Percentiles rank a stretch among this genome's conserved stretches.
Evolutionary conservation across 2,329 filamentous ascomycete genomes (phyloP).

Genomic region (Hypoxylon sp.): DNA sequence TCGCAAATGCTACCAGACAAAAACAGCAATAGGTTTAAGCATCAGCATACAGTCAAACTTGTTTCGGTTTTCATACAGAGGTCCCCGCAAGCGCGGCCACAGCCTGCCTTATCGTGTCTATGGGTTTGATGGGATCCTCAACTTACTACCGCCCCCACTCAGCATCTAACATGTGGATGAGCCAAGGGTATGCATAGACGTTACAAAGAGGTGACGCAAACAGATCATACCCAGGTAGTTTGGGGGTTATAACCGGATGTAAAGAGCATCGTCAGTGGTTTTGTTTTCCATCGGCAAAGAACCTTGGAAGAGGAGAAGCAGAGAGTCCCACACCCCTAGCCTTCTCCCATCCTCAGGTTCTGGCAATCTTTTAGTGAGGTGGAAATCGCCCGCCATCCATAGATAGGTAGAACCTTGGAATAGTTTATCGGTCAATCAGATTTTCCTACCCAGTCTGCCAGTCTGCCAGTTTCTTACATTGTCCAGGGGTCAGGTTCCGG

Average conservation of each 20-base stretch:
- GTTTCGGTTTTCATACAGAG: slow-evolving; percentile 17
- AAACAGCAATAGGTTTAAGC: slow-evolving; percentile 11
- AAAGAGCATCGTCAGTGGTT: slow-evolving; percentile 16
- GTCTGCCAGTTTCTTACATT: not conserved
- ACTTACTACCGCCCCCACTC: slow-evolving; percentile 8
- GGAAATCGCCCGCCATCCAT: not conserved
- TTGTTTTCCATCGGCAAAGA: slow-evolving; percentile 20
- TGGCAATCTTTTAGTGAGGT: slow-evolving; percentile 10
- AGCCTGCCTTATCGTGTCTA: slow-evolving; percentile 23
- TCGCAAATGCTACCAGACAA: slow-evolving; percentile 1
- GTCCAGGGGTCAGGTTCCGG: too few species aligned
- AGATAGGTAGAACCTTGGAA: not conserved
- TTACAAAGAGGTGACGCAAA: slow-evolving; percentile 38
- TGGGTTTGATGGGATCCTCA: slow-evolving; percentile 5
- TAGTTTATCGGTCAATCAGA: slow-evolving; percentile 30
- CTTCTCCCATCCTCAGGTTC: slow-evolving; percentile 5
- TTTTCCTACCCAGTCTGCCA: slow-evolving; percentile 25
- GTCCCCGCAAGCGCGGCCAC: not conserved
- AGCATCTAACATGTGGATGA: not conserved
- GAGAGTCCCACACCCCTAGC: slow-evolving; percentile 10
- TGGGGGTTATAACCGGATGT: slow-evolving; percentile 5
- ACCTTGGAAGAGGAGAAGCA: slow-evolving; percentile 25
- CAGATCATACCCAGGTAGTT: slow-evolving; percentile 14
- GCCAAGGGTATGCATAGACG: slow-evolving; percentile 5
- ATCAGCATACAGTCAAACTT: slow-evolving; percentile 15